Base-by-base conservation (phyloP, 169 alveolate genomes). In the Theileria parva region DNA sequence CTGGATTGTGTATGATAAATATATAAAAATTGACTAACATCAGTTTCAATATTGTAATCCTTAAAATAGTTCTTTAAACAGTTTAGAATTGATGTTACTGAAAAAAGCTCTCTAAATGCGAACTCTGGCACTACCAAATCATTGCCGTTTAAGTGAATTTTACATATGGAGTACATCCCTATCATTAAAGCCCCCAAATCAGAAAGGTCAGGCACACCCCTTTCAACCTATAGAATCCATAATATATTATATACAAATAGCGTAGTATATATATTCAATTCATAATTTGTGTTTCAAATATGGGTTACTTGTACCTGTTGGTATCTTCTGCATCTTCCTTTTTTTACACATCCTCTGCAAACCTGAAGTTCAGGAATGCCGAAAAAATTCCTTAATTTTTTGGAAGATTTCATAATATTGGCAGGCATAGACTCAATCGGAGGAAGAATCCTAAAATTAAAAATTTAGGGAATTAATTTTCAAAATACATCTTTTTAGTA, bases 351-450 rank as follows among this genome's bases (percentile, higher is more conserved):
- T 32, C 89, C 86, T 13, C 89, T 78, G 51, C 89, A 83, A 27
- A 83, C 69, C 30, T 83, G 89, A 2, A 79, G 64, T 27, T 83
- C 89, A 27, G 89, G 89, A 12, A 83, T 60, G 27, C 89, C 89
- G 53, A 83, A 83, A 60, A 83, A 83, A 55, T 83, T 83, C 3
- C 89, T 81, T 63, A 83, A 44, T 50, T 76, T 74, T 25, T 83
- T 83, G 23, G 86, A 71, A 55, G 89, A 83, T 69, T 67, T 83
- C 89, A 83, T 83, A 51, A 83, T 72, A 37, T 83, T 83, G 23
- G 77, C 28, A 9, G 89, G 89, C 89, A 83, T 83, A 19, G 89
- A 83, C 51, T 83, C 89, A 0, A 83, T 79, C 30, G 89, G 89
- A 4, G 72, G 86, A 57, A 83, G 74, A 66, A 83, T 66, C 37